These are phyloP conservation scores for Lipomyces mesembrius DNA, from an alignment of 805 yeast species.

Conservation along the genomic window DNA sequence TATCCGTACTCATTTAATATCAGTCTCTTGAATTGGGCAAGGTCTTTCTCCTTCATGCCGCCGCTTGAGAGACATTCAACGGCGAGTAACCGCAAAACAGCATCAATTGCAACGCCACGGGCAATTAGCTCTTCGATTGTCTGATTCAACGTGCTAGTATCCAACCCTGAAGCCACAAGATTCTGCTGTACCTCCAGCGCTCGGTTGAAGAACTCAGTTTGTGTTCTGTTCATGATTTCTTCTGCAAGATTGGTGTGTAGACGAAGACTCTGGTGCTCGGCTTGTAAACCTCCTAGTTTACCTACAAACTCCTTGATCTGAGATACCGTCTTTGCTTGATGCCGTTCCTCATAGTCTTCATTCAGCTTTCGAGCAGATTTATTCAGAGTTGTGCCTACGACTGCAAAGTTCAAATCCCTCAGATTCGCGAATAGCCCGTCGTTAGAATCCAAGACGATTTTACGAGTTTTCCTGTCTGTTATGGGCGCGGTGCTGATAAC, in stretches of 20 bases:
- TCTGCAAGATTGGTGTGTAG: slow-evolving; percentile 49
- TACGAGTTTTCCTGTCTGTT: slow-evolving; percentile 31
- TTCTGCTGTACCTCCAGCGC: slow-evolving; percentile 71
- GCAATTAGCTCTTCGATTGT: slow-evolving; percentile 58
- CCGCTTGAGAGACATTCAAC: slow-evolving; percentile 65
- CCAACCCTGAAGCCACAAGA: slow-evolving; percentile 59
- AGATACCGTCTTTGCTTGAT: slow-evolving; percentile 59
- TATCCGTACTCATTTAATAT: slow-evolving; percentile 70
- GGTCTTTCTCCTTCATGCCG: slow-evolving; percentile 72
- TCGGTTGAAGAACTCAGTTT: slow-evolving; percentile 47
- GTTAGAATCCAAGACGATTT: slow-evolving; percentile 42
- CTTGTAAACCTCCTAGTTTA: slow-evolving; percentile 67
- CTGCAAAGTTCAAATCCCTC: slow-evolving; percentile 73
- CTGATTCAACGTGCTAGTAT: slow-evolving; percentile 47
- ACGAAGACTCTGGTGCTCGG: slow-evolving; percentile 67
- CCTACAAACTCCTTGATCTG: slow-evolving; percentile 76
- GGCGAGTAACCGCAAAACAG: slow-evolving; percentile 59
- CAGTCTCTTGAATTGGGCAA: slow-evolving; percentile 58
- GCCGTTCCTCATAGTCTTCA: slow-evolving; percentile 64
- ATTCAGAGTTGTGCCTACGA: slow-evolving; percentile 75
- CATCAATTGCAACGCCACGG: slow-evolving; percentile 49
- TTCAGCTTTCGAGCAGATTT: slow-evolving; percentile 72
- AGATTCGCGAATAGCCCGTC: slow-evolving; percentile 60
- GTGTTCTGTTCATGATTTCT: slow-evolving; percentile 37
- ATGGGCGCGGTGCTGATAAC: slow-evolving; percentile 20